Evolutionary conservation across 1,284 basidiomycete species (phyloP).

Genomic region (Chiua sp.): DNA sequence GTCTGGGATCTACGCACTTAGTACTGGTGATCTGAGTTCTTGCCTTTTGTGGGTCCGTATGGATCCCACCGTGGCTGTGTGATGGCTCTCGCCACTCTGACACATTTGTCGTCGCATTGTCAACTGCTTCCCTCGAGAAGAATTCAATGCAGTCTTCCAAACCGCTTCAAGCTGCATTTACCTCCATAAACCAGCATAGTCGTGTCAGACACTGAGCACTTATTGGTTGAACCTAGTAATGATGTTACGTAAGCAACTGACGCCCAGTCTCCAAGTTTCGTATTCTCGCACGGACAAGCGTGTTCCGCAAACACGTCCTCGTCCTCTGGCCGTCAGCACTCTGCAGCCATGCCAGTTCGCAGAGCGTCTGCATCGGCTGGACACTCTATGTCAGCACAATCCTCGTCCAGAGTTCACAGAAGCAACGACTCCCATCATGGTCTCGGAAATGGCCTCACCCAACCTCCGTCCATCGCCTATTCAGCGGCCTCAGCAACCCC

Average conservation of each 20-base stretch:
- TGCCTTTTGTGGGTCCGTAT: slow-evolving; percentile 45
- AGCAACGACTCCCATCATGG: slow-evolving; percentile 57
- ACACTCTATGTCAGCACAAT: slow-evolving; percentile 29
- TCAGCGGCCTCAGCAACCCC: slow-evolving; percentile 52
- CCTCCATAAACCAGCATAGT: not conserved
- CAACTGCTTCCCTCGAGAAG: not conserved
- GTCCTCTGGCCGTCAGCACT: slow-evolving; percentile 16
- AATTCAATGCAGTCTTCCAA: not conserved
- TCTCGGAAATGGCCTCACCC: slow-evolving; percentile 41
- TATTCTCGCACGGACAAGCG: slow-evolving; percentile 31
- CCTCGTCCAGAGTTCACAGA: slow-evolving; percentile 45
- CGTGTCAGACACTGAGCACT: not conserved
- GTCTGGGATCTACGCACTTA: slow-evolving; percentile 29
- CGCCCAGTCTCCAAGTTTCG: slow-evolving; percentile 1
- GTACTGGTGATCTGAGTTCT: slow-evolving; percentile 1
- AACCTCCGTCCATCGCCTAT: slow-evolving; percentile 39
- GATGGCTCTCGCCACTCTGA: not conserved
- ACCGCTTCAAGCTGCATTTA: too few species aligned
- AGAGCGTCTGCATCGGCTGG: slow-evolving; percentile 53
- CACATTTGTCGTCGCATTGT: not conserved
- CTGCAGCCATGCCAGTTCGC: slow-evolving; percentile 45
- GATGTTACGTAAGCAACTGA: slow-evolving; percentile 32
- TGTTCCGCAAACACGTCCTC: slow-evolving; percentile 16
- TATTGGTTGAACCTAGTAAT: not conserved
- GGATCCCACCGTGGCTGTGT: slow-evolving; percentile 42